Conservation (phyloP, 2,329 filamentous ascomycete species). For the Pestalotiopsis sp. region DNA sequence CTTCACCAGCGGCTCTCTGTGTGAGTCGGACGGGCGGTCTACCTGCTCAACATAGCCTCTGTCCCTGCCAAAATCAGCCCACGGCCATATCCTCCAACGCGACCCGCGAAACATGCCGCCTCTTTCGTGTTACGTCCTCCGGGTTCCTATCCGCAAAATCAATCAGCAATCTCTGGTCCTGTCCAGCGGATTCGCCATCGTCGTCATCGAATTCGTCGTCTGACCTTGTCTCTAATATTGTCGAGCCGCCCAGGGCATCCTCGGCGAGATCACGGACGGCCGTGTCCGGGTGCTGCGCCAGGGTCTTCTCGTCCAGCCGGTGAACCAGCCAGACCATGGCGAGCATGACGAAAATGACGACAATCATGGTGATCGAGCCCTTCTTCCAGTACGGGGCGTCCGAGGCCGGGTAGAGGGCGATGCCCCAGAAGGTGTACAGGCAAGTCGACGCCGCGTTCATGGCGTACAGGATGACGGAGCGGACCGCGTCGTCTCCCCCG, state of each 20-base stretch:
- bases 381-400: slow-evolving; percentile 43
- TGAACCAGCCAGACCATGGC: slow-evolving; percentile 15
- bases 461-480: slow-evolving; percentile 38
- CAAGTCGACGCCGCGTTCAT: slow-evolving; percentile 41
- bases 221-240: slow-evolving; percentile 6
- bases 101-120: neutral
- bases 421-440: slow-evolving; percentile 46
- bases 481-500: slow-evolving; percentile 38
- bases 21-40: neutral
- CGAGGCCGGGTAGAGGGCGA: slow-evolving; percentile 39
- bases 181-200: neutral
- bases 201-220: slow-evolving; percentile 1
- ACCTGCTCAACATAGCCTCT: too few relatives aligned
- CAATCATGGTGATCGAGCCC: slow-evolving; percentile 31
- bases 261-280: neutral
- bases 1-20: neutral
- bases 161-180: slow-evolving; percentile 5
- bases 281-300: slow-evolving; percentile 8
- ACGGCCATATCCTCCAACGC: neutral
- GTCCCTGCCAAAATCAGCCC: neutral
- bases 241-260: neutral
- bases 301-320: slow-evolving; percentile 14
- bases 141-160: slow-evolving; percentile 1
- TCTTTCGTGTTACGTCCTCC: slow-evolving; percentile 4
- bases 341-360: slow-evolving; percentile 17